These are phyloP conservation scores for Apiospora pterosperma DNA, from an alignment of 2,329 filamentous ascomycete genomes.

Conservation along the genomic window DNA sequence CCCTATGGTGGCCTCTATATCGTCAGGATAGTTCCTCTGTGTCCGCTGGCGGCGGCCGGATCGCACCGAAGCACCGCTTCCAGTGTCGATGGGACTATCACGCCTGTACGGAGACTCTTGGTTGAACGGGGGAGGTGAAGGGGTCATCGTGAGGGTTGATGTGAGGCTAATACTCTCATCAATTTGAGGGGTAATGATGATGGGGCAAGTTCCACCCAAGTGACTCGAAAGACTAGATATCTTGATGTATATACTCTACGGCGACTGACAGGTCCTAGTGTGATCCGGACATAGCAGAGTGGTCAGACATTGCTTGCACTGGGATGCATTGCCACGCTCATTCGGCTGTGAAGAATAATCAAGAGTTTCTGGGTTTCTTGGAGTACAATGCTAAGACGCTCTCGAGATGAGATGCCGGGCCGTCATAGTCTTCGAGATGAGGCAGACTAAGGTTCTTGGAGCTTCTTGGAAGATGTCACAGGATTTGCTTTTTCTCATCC, in stretches of 20 bases:
- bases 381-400: background rate
- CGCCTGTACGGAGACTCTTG: background rate
- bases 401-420: background rate
- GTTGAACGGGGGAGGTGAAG: background rate
- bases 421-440: background rate
- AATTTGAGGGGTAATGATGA: background rate
- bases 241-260: background rate
- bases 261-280: background rate
- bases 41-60: background rate
- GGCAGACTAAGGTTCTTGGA: conserved; percentile 3
- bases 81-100: background rate
- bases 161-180: background rate
- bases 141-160: background rate
- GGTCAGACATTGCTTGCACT: background rate
- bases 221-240: background rate
- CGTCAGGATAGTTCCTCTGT: background rate
- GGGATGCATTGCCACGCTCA: background rate
- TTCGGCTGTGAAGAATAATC: background rate
- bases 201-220: background rate
- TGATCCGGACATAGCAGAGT: background rate
- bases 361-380: background rate
- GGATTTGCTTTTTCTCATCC: background rate
- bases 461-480: background rate
- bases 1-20: background rate
- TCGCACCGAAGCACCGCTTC: background rate